These are phyloP conservation scores for Aspergillus piperis DNA, from an alignment of 2,329 filamentous ascomycete genomes.

Conservation along the genomic window DNA sequence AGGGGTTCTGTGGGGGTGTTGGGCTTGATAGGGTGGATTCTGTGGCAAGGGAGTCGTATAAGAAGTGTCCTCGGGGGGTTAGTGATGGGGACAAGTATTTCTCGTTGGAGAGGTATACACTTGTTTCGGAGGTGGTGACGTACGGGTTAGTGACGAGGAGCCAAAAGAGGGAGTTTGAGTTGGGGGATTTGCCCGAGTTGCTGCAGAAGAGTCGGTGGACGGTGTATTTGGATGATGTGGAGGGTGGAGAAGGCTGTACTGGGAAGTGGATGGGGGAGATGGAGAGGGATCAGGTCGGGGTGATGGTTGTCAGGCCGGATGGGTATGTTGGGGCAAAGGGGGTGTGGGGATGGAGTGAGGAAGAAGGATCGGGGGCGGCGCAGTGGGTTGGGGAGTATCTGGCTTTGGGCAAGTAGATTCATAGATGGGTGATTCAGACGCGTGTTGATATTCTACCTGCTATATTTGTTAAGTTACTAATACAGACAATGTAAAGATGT, in stretches of 20 bases:
- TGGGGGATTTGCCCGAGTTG: constrained; percentile 63
- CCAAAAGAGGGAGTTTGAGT: constrained; percentile 66
- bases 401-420: too few species aligned
- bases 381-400: constrained; percentile 57
- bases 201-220: constrained; percentile 69
- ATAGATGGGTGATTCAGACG: too few species aligned
- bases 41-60: constrained; percentile 60
- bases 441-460: too few species aligned
- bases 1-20: constrained; percentile 53
- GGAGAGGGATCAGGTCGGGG: constrained; percentile 58
- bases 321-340: constrained; percentile 70
- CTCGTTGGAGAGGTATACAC: constrained; percentile 68
- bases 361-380: constrained; percentile 31
- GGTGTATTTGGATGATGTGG: constrained; percentile 69
- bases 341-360: constrained; percentile 39
- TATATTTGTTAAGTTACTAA: too few species aligned
- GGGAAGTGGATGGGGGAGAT: constrained; percentile 70
- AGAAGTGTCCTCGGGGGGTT: constrained; percentile 57
- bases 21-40: too few species aligned
- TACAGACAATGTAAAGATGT: too few species aligned
- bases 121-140: constrained; percentile 69
- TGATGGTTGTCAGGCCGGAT: constrained; percentile 71
- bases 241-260: constrained; percentile 57
- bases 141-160: constrained; percentile 65
- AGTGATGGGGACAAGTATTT: constrained; percentile 66